Percentiles rank a stretch among this genome's conserved stretches.
These are phyloP conservation scores for Inonotus obliquus DNA, from an alignment of 1,284 basidiomycete species.

Conservation along the genomic window DNA sequence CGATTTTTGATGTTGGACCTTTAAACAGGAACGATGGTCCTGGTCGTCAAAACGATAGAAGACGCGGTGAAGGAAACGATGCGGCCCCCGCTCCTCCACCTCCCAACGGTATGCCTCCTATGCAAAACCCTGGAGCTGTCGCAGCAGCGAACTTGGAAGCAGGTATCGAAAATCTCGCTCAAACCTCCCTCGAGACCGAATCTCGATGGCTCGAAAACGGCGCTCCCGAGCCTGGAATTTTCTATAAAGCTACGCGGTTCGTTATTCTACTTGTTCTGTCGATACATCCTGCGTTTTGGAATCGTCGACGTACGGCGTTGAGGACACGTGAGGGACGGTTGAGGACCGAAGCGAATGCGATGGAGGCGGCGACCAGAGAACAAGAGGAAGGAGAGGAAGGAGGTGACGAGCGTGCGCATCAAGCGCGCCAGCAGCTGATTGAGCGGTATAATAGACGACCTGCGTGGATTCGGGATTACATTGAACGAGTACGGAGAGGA, in stretches of 20 bases:
- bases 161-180: slow-evolving; percentile 50
- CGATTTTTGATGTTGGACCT: slow-evolving; percentile 35
- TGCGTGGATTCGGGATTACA: slow-evolving; percentile 60
- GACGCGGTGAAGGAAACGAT: not conserved
- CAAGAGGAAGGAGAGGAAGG: slow-evolving; percentile 29
- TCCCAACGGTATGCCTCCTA: slow-evolving; percentile 20
- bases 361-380: slow-evolving; percentile 30
- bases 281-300: slow-evolving; percentile 72
- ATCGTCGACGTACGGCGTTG: slow-evolving; percentile 56
- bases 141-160: slow-evolving; percentile 26
- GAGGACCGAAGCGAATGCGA: slow-evolving; percentile 57
- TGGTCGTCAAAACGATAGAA: not conserved
- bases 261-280: slow-evolving; percentile 54
- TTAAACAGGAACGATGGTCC: slow-evolving; percentile 6
- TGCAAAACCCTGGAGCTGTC: slow-evolving; percentile 6
- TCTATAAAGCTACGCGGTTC: slow-evolving; percentile 52
- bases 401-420: slow-evolving; percentile 27
- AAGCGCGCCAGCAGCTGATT: slow-evolving; percentile 39
- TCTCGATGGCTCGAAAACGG: slow-evolving; percentile 42
- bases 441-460: slow-evolving; percentile 48
- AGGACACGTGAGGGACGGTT: slow-evolving; percentile 61
- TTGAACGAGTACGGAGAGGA: slow-evolving; percentile 55
- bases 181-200: slow-evolving; percentile 53
- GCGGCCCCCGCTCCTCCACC: slow-evolving; percentile 22
- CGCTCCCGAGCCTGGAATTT: slow-evolving; percentile 37